Evolutionary conservation across 1,139 yeast species (phyloP).

Genomic region (Magnusiomyces tetraspermus): DNA sequence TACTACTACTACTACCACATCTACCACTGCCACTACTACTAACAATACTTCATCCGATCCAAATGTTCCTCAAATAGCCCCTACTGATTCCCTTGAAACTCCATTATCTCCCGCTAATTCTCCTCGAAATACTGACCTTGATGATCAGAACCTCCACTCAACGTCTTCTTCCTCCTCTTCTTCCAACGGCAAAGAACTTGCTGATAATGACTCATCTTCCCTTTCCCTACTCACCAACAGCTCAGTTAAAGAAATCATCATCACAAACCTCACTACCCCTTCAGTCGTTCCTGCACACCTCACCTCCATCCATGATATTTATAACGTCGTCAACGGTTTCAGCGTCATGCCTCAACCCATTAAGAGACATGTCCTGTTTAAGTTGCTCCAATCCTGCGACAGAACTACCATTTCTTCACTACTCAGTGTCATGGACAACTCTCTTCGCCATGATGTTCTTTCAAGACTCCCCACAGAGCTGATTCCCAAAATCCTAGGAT

Average conservation of each 20-base stretch:
- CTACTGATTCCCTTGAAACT: constrained; percentile 2
- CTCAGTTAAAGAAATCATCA: background rate
- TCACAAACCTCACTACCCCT: constrained; percentile 2
- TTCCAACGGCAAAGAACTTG: background rate
- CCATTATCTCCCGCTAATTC: constrained; percentile 3
- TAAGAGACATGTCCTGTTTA: constrained; percentile 40
- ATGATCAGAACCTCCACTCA: background rate
- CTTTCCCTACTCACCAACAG: background rate
- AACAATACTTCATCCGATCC: too few species aligned
- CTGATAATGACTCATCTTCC: background rate
- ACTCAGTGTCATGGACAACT: constrained; percentile 46
- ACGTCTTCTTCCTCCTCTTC: background rate
- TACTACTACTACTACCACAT: background rate
- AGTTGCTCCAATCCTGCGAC: constrained; percentile 54
- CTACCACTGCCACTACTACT: background rate
- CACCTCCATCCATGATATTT: constrained; percentile 16
- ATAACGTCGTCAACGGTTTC: constrained; percentile 28
- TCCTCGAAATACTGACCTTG: background rate
- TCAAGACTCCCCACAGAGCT: constrained; percentile 68
- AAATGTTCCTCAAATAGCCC: background rate
- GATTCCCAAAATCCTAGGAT: constrained; percentile 55
- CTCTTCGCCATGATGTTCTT: constrained; percentile 66
- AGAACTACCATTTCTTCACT: constrained; percentile 63
- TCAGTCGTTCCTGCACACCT: background rate
- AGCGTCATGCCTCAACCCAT: constrained; percentile 30